Conservation (phyloP, 495 filamentous ascomycete genomes). For the Immersiella caudata region DNA sequence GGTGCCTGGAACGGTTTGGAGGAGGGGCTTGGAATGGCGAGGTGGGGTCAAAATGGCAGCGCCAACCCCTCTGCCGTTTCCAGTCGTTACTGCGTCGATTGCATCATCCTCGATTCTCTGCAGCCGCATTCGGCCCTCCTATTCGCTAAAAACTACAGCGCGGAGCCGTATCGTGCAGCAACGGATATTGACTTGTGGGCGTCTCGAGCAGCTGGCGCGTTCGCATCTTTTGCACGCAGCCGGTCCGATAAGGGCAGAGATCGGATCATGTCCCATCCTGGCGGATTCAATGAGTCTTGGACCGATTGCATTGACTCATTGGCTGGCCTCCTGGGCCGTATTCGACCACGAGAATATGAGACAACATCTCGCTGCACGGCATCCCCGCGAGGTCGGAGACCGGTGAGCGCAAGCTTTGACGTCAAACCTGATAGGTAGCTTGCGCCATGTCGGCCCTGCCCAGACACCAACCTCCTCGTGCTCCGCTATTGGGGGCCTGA, state of each 20-base stretch:
- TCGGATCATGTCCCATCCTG: background rate
- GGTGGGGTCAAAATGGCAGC: background rate
- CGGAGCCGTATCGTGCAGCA: constrained; percentile 16
- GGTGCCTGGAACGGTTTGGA: background rate
- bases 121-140: background rate
- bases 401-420: background rate
- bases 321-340: background rate
- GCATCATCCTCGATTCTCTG: constrained; percentile 18
- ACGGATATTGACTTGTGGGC: constrained; percentile 10
- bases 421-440: too few relatives aligned
- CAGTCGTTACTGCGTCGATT: constrained; percentile 15
- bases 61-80: constrained; percentile 18
- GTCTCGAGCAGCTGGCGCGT: background rate
- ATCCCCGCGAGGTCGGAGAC: background rate
- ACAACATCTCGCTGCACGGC: background rate
- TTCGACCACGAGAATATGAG: constrained; percentile 9
- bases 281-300: background rate
- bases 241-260: constrained; percentile 1
- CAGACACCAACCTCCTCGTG: too few relatives aligned
- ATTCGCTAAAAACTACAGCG: constrained; percentile 9
- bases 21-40: constrained; percentile 8
- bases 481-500: too few relatives aligned
- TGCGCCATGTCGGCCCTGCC: background rate
- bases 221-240: background rate
- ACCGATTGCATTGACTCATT: background rate